A percentile compares a stretch with the other conserved stretches of the same genome.
Conservation (phyloP, 1,284 basidiomycete species). For the Anthracocystis panici-leucophaei region DNA sequence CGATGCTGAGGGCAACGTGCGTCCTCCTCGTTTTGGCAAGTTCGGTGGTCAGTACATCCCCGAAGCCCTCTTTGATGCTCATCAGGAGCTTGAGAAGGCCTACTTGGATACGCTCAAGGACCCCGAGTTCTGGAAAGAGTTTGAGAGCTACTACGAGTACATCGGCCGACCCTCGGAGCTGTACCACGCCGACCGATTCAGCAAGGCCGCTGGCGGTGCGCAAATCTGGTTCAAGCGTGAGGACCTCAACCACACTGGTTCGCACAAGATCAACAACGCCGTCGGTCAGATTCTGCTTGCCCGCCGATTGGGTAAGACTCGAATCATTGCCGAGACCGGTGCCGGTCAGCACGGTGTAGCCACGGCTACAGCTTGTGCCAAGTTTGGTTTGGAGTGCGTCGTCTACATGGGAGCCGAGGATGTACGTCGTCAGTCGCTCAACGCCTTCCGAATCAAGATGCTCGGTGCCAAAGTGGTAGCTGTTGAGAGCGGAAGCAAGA, state of each 20-base stretch:
- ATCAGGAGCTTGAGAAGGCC: slow-evolving; percentile 89
- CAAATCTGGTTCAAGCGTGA: slow-evolving; percentile 99
- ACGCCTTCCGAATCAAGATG: slow-evolving; percentile 98
- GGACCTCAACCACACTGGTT: slow-evolving; percentile 76
- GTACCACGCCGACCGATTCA: slow-evolving; percentile 81
- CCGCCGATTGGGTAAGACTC: slow-evolving; percentile 88
- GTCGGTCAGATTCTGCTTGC: slow-evolving; percentile 82
- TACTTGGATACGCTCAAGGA: slow-evolving; percentile 88
- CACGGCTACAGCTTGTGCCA: slow-evolving; percentile 96
- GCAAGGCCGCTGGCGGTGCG: slow-evolving; percentile 83
- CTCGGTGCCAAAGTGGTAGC: slow-evolving; percentile 87
- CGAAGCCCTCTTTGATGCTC: slow-evolving; percentile 90
- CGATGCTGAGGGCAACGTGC: slow-evolving; percentile 53
- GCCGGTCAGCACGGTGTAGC: slow-evolving; percentile 99
- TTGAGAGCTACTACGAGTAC: slow-evolving; percentile 87
- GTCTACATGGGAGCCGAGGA: slow-evolving; percentile 99
- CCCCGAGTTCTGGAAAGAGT: slow-evolving; percentile 93
- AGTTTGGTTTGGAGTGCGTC: slow-evolving; percentile 93
- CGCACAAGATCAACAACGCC: slow-evolving; percentile 70
- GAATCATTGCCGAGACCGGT: slow-evolving; percentile 98
- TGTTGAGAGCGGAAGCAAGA: slow-evolving; percentile 92
- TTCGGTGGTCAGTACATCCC: slow-evolving; percentile 98
- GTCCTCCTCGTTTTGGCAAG: slow-evolving; percentile 86
- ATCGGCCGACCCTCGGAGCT: slow-evolving; percentile 82
- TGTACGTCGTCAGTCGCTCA: slow-evolving; percentile 91